Evolutionary conservation across 768 basidiomycete genomes (phyloP).

Genomic region (Termitomyces sp.): DNA sequence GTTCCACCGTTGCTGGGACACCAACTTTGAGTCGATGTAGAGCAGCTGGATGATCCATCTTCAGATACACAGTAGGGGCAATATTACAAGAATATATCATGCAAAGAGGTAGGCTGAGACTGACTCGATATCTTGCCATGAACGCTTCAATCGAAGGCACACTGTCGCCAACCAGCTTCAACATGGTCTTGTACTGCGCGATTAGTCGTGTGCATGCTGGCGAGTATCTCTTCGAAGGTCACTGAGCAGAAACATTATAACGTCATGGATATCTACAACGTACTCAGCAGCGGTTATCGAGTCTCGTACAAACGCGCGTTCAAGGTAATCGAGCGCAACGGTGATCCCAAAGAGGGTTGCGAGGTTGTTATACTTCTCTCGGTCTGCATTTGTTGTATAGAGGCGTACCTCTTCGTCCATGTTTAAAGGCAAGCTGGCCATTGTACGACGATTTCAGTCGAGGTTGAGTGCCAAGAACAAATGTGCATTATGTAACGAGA

Average conservation of each 20-base stretch:
- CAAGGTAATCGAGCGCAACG: slow-evolving; percentile 89
- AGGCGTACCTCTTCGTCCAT: slow-evolving; percentile 92
- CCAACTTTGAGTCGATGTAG: slow-evolving; percentile 86
- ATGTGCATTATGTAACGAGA: not conserved
- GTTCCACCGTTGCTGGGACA: slow-evolving; percentile 95
- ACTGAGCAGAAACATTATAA: slow-evolving; percentile 16
- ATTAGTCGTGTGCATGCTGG: slow-evolving; percentile 93
- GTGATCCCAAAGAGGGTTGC: slow-evolving; percentile 91
- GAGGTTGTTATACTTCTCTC: slow-evolving; percentile 83
- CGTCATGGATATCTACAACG: slow-evolving; percentile 27
- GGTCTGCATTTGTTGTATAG: slow-evolving; percentile 81
- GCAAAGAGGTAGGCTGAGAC: slow-evolving; percentile 17
- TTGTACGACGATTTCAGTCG: not conserved
- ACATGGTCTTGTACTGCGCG: slow-evolving; percentile 96
- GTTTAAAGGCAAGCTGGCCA: slow-evolving; percentile 25
- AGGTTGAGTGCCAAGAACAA: not conserved
- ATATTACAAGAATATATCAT: not conserved
- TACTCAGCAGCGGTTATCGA: slow-evolving; percentile 88
- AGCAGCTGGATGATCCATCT: slow-evolving; percentile 95
- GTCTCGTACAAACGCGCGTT: slow-evolving; percentile 93
- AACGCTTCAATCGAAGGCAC: slow-evolving; percentile 86
- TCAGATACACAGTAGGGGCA: not conserved
- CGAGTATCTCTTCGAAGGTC: slow-evolving; percentile 72
- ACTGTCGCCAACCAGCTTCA: slow-evolving; percentile 89
- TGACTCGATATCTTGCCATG: slow-evolving; percentile 81